These are phyloP conservation scores for Vitis labrusca DNA, from an alignment of 164 flowering plant genomes.

Conservation along the genomic window DNA sequence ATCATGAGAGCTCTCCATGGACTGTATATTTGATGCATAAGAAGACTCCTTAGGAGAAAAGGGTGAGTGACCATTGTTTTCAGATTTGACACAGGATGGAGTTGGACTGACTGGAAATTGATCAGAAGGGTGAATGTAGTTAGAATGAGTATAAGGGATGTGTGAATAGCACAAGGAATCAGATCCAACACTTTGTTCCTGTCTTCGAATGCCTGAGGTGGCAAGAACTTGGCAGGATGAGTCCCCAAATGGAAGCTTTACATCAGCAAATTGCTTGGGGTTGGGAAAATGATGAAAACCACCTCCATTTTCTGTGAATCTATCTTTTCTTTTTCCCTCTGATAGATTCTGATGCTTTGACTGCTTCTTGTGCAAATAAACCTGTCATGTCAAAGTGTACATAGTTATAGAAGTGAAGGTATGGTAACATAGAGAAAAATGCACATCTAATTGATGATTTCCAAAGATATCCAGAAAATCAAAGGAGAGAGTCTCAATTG, in stretches of 20 bases:
- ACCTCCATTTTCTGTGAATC: slow-evolving; percentile 20
- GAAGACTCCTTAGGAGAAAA: slow-evolving; percentile 35
- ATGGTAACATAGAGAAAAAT: neutral
- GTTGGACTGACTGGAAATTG: slow-evolving; percentile 31
- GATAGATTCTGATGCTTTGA: slow-evolving; percentile 17
- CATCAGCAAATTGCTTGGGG: slow-evolving; percentile 12
- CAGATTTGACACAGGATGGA: slow-evolving; percentile 30
- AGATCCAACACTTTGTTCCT: slow-evolving; percentile 21
- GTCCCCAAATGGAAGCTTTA: slow-evolving; percentile 21
- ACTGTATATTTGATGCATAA: slow-evolving; percentile 38
- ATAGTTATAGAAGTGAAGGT: neutral
- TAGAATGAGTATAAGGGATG: slow-evolving; percentile 24
- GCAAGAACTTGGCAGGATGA: slow-evolving; percentile 18
- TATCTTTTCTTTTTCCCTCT: slow-evolving; percentile 16
- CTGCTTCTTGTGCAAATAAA: slow-evolving; percentile 31
- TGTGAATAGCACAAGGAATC: slow-evolving; percentile 28
- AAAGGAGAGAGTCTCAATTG: neutral
- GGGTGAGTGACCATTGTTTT: slow-evolving; percentile 25
- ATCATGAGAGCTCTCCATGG: slow-evolving; percentile 32
- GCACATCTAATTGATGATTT: neutral
- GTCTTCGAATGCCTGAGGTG: slow-evolving; percentile 17
- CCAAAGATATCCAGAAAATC: neutral
- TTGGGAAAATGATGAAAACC: slow-evolving; percentile 19
- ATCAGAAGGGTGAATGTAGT: slow-evolving; percentile 29
- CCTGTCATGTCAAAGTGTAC: slow-evolving; percentile 23